These are phyloP conservation scores for Termitomyces sp. DNA, from an alignment of 768 basidiomycete genomes.

Conservation along the genomic window DNA sequence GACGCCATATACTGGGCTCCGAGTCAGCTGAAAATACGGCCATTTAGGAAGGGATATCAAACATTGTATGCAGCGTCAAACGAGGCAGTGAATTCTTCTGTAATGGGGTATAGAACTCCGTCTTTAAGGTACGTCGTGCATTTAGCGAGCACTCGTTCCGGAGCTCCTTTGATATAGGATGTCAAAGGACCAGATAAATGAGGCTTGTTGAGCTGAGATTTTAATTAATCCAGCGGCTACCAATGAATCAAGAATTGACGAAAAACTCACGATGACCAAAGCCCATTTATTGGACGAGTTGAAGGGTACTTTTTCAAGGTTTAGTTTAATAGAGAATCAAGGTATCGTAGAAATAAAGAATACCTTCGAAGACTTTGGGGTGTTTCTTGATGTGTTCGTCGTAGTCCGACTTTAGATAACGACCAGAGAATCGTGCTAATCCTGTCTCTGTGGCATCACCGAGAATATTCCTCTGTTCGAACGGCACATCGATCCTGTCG, in stretches of 20 bases:
- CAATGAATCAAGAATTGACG: not conserved
- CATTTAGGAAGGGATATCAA: conserved; percentile 12
- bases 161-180: conserved; percentile 64
- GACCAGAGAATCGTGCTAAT: conserved; percentile 60
- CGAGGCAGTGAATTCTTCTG: conserved; percentile 44
- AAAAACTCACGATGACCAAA: conserved; percentile 49
- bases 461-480: conserved; percentile 55
- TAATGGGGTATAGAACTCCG: conserved; percentile 41
- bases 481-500: conserved; percentile 57
- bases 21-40: not conserved
- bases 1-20: conserved; percentile 63
- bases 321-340: not conserved
- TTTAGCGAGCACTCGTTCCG: conserved; percentile 62
- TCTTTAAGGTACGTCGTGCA: conserved; percentile 56
- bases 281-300: conserved; percentile 76
- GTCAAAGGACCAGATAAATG: conserved; percentile 45
- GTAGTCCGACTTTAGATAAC: conserved; percentile 44
- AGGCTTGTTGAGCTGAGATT: conserved; percentile 46
- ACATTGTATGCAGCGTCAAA: conserved; percentile 65
- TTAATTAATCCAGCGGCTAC: not conserved
- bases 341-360: not conserved
- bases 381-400: conserved; percentile 45
- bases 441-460: conserved; percentile 79
- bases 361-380: conserved; percentile 60
- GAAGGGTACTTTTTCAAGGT: conserved; percentile 46